Evolutionary conservation across 768 basidiomycete genomes (phyloP).

Genomic region (Vishniacozyma victoriae): DNA sequence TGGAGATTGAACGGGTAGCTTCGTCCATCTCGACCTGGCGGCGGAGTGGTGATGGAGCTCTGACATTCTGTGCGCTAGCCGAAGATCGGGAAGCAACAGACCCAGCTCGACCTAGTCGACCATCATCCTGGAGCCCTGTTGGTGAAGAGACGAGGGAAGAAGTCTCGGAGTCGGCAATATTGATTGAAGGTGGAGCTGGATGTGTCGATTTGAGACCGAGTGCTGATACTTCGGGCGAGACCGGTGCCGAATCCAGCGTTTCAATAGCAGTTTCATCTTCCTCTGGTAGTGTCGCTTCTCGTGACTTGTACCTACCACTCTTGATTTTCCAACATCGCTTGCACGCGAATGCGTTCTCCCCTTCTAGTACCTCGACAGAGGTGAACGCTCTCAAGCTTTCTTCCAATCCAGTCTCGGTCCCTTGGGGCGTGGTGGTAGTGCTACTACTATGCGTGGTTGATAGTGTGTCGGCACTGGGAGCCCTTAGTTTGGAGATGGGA

Average conservation of each 20-base stretch:
- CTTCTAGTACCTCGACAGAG: slow-evolving; percentile 84
- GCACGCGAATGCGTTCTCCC: slow-evolving; percentile 92
- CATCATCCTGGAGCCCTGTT: too few relatives aligned
- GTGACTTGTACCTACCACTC: slow-evolving; percentile 52
- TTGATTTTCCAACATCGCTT: slow-evolving; percentile 85
- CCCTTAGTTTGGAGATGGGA: slow-evolving; percentile 35
- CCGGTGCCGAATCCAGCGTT: slow-evolving; percentile 32
- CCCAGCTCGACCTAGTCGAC: background rate
- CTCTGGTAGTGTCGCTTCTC: slow-evolving; percentile 24
- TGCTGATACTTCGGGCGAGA: background rate
- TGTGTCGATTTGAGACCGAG: too few relatives aligned
- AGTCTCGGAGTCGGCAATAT: background rate
- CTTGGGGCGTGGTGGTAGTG: background rate
- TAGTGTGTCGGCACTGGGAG: slow-evolving; percentile 20
- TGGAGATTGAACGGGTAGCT: background rate
- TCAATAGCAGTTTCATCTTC: slow-evolving; percentile 36
- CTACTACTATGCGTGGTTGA: background rate
- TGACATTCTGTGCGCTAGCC: background rate
- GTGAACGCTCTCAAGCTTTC: slow-evolving; percentile 85
- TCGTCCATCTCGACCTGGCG: slow-evolving; percentile 6
- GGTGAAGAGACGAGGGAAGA: too few relatives aligned
- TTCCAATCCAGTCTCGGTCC: slow-evolving; percentile 38
- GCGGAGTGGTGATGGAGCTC: slow-evolving; percentile 34
- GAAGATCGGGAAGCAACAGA: slow-evolving; percentile 2
- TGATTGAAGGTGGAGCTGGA: too few relatives aligned